These are phyloP conservation scores for Vaccinium macrocarpon DNA, from an alignment of 148 eudicot species.

Conservation along the genomic window DNA sequence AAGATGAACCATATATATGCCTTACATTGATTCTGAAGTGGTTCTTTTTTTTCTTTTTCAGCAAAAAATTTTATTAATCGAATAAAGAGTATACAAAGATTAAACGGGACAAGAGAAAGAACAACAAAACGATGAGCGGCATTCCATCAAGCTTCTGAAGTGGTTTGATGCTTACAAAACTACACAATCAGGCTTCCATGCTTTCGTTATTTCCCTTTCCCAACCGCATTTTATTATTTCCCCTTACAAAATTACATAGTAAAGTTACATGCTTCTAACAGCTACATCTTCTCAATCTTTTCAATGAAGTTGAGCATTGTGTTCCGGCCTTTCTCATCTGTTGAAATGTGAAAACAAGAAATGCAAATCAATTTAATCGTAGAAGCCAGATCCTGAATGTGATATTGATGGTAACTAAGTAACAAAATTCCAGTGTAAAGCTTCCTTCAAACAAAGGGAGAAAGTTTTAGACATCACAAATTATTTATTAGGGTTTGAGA, in stretches of 20 bases:
- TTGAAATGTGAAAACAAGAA: background rate
- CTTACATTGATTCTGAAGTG: too few relatives aligned
- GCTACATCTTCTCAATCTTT: constrained; percentile 8
- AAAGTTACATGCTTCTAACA: background rate
- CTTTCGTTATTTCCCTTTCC: too few relatives aligned
- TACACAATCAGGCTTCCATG: too few relatives aligned
- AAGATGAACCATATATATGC: too few relatives aligned
- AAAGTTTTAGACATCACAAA: background rate
- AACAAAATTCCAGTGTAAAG: background rate
- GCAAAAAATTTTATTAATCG: too few relatives aligned
- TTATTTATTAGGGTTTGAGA: background rate
- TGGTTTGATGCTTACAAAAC: too few relatives aligned
- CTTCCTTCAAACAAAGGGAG: background rate
- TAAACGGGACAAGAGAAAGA: too few relatives aligned
- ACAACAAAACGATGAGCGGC: too few relatives aligned
- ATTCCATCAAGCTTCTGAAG: too few relatives aligned
- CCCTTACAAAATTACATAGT: background rate
- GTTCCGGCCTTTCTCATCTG: constrained; percentile 22
- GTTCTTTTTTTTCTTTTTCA: too few relatives aligned
- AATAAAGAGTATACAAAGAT: too few relatives aligned
- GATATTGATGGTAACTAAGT: background rate
- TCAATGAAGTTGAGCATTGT: constrained; percentile 20
- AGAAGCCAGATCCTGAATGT: background rate
- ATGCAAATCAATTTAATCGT: background rate
- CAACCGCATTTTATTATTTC: background rate